A percentile compares a stretch with the other conserved stretches of the same genome.
These are phyloP conservation scores for Wickerhamiella pararugosa DNA, from an alignment of 1,139 yeast genomes.

Conservation along the genomic window DNA sequence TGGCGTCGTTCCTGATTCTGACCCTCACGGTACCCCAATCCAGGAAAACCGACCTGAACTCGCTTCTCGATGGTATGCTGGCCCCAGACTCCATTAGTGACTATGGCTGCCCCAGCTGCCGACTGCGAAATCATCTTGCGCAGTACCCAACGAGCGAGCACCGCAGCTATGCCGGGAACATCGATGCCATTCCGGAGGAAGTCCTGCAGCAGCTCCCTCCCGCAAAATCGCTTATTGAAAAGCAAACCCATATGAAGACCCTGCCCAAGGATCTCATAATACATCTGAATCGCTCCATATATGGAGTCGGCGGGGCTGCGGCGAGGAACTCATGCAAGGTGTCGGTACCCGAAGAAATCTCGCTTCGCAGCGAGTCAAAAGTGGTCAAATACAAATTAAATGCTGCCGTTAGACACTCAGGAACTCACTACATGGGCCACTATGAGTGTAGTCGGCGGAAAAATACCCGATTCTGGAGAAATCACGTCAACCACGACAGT, in stretches of 20 bases:
- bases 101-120: constrained; percentile 64
- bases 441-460: constrained; percentile 30
- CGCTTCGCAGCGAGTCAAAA: constrained; percentile 23
- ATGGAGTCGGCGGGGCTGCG: constrained; percentile 40
- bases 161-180: constrained; percentile 14
- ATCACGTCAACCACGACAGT: not conserved
- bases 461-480: constrained; percentile 6
- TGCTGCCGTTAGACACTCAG: constrained; percentile 72
- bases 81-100: constrained; percentile 58
- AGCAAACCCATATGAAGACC: constrained; percentile 43
- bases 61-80: constrained; percentile 42
- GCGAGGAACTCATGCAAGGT: constrained; percentile 69
- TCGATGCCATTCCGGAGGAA: constrained; percentile 20
- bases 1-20: constrained; percentile 52
- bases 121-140: constrained; percentile 25
- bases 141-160: constrained; percentile 9
- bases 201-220: constrained; percentile 26
- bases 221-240: constrained; percentile 43
- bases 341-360: constrained; percentile 42
- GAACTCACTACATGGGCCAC: constrained; percentile 83
- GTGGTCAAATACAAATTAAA: constrained; percentile 35
- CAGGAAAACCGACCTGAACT: constrained; percentile 33
- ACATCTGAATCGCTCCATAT: constrained; percentile 73
- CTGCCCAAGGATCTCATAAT: constrained; percentile 59
- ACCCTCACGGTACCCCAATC: constrained; percentile 65